Base-by-base conservation (phyloP, 1,284 basidiomycete species). In the Heterobasidion occidentale region DNA sequence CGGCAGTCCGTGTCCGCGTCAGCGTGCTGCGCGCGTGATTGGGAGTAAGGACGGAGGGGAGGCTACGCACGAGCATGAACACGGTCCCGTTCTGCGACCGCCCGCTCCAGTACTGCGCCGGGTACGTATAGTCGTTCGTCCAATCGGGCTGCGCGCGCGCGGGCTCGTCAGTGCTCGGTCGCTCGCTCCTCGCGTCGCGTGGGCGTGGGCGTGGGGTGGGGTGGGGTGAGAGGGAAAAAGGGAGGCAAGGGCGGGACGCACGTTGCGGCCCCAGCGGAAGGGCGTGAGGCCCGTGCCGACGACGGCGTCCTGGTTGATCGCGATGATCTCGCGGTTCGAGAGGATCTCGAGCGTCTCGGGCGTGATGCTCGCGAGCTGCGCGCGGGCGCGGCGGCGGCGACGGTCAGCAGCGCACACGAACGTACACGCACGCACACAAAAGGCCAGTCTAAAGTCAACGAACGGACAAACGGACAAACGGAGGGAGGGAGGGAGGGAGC, bases 301-400 rank as follows among this genome's bases (percentile, higher is more conserved):
- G 0, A 81, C 79, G 0, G 79, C 74, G 63, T 87, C 84, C 66
- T 87, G 85, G 64, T 85, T 84, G 61, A 87, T 84, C 11, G 80
- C 84, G 35, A 87, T 75, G 53, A 87, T 79, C 66, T 87, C 84
- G 46, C 62, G 65, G 65, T 86, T 87, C 63, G 72, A 82, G 49
- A 86, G 70, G 61, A 86, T 80, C 44, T 72, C 71, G 1, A 87
- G 67, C 11, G 75, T 74, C 53, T 79, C 72, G 20, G 75, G 61
- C 19, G 77, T 77, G 47, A 78, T 74, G 9, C 65, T 65, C 34
- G 79, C 71, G 38, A 87, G 68, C 84, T 86, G 57, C 12, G 34
- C 5, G 49, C 15, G n/a, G n/a, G n/a, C n/a, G n/a, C n/a, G n/a
- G n/a, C 2, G 17, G 1, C 45, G 19, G 8, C 15, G 38, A 42